A percentile compares a stretch with the other conserved stretches of the same genome.
Conservation (phyloP, 192 early-diverging fungal species). For the Anaeromyces robustus region DNA sequence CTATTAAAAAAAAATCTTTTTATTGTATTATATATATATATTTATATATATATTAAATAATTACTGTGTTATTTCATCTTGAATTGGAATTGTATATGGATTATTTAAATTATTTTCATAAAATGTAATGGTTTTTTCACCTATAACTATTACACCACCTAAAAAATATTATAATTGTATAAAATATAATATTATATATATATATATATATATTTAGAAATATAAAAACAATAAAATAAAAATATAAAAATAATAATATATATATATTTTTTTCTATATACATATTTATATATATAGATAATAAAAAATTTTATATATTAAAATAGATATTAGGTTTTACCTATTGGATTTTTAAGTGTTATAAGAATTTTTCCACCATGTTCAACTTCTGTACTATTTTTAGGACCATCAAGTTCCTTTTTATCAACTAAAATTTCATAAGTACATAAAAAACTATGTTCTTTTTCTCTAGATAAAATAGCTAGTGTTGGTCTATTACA, state of each 20-base stretch:
- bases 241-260: no score
- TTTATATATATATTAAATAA: conserved; percentile 18
- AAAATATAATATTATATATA: background rate
- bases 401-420: conserved; percentile 14
- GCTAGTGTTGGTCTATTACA: conserved; percentile 18
- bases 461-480: conserved; percentile 38
- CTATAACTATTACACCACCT: conserved; percentile 35
- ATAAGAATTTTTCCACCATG: conserved; percentile 27
- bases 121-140: conserved; percentile 36
- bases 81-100: background rate
- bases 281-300: no score
- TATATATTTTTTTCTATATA: no score
- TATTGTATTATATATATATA: background rate
- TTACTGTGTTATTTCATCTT: background rate
- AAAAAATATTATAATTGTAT: background rate
- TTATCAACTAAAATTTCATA: conserved; percentile 34
- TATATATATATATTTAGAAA: no score
- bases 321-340: no score
- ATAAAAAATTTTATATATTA: no score
- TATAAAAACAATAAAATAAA: no score
- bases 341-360: conserved; percentile 31
- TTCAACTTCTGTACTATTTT: conserved; percentile 20
- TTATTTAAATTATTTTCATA: conserved; percentile 10
- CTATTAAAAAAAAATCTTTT: background rate
- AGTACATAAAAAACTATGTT: conserved; percentile 27